These are phyloP conservation scores for Metarhizium rileyi DNA, from an alignment of 2,329 filamentous ascomycete genomes.

Conservation along the genomic window DNA sequence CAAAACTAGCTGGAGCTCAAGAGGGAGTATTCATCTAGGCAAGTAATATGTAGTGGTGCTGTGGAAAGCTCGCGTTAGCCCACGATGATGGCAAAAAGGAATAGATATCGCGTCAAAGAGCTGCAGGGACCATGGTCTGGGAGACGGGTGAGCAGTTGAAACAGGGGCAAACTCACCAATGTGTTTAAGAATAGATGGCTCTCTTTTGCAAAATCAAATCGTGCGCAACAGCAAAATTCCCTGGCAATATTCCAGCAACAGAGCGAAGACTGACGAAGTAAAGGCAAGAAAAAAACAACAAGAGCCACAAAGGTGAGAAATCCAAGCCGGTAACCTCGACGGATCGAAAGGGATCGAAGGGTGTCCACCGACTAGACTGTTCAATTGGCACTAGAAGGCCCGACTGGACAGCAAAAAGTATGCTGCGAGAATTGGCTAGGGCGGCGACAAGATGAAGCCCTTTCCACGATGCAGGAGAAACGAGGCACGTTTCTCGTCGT, in stretches of 20 bases:
- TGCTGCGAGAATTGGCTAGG: not conserved
- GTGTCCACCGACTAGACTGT: not conserved
- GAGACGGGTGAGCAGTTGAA: not conserved
- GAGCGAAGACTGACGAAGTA: conserved; percentile 9
- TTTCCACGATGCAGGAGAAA: not conserved
- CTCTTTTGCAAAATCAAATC: not conserved
- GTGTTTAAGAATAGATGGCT: not conserved
- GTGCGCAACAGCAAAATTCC: conserved; percentile 11
- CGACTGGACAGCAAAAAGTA: not conserved
- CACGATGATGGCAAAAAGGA: not conserved
- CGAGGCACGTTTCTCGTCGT: conserved; percentile 1
- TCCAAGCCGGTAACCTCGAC: no score
- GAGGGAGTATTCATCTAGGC: not conserved
- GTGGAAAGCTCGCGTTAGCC: not conserved
- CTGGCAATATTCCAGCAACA: conserved; percentile 33
- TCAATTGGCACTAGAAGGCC: not conserved
- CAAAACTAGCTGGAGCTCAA: not conserved
- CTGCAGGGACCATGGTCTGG: not conserved
- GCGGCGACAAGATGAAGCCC: not conserved
- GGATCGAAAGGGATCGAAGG: not conserved
- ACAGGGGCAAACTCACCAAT: not conserved
- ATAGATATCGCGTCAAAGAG: conserved; percentile 4
- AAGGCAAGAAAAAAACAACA: not conserved
- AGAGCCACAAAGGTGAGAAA: no score
- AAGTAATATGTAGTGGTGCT: not conserved